Evolutionary conservation across 2,329 filamentous ascomycete species (phyloP), one percentile per base, ranked within the genome.

Genomic region (Shiraia bambusicola): DNA sequence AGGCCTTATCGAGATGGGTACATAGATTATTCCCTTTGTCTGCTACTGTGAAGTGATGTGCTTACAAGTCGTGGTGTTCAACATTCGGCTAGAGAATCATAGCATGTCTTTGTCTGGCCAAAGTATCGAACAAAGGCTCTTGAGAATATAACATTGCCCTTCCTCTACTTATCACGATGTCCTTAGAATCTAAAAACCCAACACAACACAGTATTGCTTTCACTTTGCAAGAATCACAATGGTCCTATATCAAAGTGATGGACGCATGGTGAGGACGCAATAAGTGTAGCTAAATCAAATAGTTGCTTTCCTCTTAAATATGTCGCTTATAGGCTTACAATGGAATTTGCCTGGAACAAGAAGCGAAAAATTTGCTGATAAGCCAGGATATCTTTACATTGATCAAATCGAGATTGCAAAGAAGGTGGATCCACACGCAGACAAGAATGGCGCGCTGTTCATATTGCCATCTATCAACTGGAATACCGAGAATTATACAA

Each of bases 181-280:
- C n/a, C 28, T 15, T 28, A 10, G 6, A 28, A n/a, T n/a, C 27
- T n/a, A n/a, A 31, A 31, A n/a, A 31, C 8, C 16, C 13, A 15
- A n/a, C 11, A 10, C 13, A 15, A 31, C 11, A 13, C 8, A 10
- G 4, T 9, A 10, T 15, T 13, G 8, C 14, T 9, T 15, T 8
- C 15, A 10, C 4, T 15, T 16, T 13, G 12, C 36, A 37, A 35
- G 1, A 15, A 29, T 32, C 36, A 35, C 5, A 13, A 54, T 56
- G 50, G 50, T 56, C 1, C 39, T 49, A 6, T 49, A 53, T 32
- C 31, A 48, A 4, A 26, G 28, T 6, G 34, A 44, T 12, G 49
- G 47, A 13, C 39, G 33, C 25, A 49, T 49, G 6, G 40, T 50
- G 13, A 27, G 35, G 1, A 37, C 12, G 14, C 50, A 57, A 8